Percentiles rank a stretch among this genome's conserved stretches.
Conservation (phyloP, 2,329 filamentous ascomycete genomes). For the Botrytis deweyae region DNA sequence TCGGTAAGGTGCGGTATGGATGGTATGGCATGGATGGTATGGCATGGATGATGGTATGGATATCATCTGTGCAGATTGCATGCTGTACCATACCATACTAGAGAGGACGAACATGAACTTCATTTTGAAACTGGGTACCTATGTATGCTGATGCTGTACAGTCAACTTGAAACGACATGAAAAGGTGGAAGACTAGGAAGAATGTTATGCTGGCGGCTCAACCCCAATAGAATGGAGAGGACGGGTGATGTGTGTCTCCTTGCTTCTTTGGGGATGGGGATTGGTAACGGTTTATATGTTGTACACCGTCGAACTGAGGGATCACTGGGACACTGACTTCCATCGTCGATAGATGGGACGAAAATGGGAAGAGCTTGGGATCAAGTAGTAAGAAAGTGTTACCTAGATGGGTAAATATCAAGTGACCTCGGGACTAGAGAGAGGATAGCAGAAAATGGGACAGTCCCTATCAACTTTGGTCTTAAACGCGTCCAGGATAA, state of each 20-base stretch:
- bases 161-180: background rate
- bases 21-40: too few relatives aligned
- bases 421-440: background rate
- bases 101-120: background rate
- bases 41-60: background rate
- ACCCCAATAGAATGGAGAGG: background rate
- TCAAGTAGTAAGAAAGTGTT: background rate
- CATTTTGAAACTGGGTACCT: background rate
- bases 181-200: background rate
- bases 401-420: background rate
- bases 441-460: too few relatives aligned
- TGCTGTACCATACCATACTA: background rate
- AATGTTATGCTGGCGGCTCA: background rate
- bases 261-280: background rate
- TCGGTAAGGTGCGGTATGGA: background rate
- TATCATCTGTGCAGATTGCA: background rate
- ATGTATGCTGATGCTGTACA: constrained; percentile 1
- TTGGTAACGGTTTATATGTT: background rate
- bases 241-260: background rate
- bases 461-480: background rate
- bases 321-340: background rate
- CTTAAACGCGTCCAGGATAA: background rate
- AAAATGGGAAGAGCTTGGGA: background rate
- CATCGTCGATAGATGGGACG: background rate
- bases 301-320: background rate